Percentiles rank a stretch among this genome's conserved stretches.
Conservation (phyloP, 805 yeast genomes). For the Saccharomycopsis fibuligera region DNA sequence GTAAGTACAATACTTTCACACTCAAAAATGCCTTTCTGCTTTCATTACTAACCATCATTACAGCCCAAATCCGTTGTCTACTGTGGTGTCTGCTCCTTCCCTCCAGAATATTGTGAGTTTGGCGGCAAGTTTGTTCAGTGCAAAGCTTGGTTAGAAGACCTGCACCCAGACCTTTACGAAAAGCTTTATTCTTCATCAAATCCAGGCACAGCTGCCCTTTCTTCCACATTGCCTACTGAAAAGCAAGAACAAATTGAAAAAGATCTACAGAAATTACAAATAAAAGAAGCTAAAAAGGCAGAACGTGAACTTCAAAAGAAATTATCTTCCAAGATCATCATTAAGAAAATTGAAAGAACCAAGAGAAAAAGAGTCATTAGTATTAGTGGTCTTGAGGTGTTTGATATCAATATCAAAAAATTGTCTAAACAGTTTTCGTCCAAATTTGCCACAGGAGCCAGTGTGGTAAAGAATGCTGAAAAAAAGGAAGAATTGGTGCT, state of each 20-base stretch:
- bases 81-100: conserved; percentile 76
- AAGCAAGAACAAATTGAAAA: conserved; percentile 78
- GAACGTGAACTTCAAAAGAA: conserved; percentile 78
- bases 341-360: conserved; percentile 85
- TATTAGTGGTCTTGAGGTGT: conserved; percentile 80
- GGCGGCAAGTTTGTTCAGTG: conserved; percentile 78
- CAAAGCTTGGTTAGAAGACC: conserved; percentile 69
- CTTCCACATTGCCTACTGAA: conserved; percentile 55
- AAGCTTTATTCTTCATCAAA: conserved; percentile 56
- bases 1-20: background rate
- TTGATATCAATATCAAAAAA: conserved; percentile 84
- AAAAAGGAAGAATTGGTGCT: conserved; percentile 87
- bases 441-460: conserved; percentile 93
- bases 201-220: conserved; percentile 40
- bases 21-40: background rate
- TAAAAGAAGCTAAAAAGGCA: conserved; percentile 77
- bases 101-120: conserved; percentile 92
- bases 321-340: conserved; percentile 70
- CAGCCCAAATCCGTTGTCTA: conserved; percentile 43
- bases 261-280: conserved; percentile 78
- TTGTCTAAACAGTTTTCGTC: conserved; percentile 88
- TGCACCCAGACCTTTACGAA: conserved; percentile 49
- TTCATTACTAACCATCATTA: background rate
- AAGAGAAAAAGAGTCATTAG: conserved; percentile 84
- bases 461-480: conserved; percentile 83